Percentiles rank a stretch among this genome's conserved stretches.
Conservation (phyloP, 495 filamentous ascomycete species). For the Xylaria flabelliformis region DNA sequence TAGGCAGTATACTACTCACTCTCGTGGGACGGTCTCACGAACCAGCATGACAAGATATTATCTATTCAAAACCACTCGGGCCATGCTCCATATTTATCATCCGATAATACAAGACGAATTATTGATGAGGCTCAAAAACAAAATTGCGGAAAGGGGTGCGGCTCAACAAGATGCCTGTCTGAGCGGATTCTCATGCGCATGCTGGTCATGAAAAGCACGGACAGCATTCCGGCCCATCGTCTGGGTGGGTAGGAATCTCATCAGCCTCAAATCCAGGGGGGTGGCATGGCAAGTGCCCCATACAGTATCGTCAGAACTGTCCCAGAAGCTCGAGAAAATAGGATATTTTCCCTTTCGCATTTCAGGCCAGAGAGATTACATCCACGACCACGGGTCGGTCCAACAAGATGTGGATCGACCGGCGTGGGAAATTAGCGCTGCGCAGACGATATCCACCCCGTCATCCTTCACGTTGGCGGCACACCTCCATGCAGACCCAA, state of each 20-base stretch:
- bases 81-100: conserved; percentile 16
- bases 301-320: conserved; percentile 27
- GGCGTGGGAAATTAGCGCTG: conserved; percentile 27
- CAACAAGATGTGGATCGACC: conserved; percentile 29
- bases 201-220: conserved; percentile 24
- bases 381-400: conserved; percentile 30
- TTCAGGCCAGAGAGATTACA: conserved; percentile 14
- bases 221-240: conserved; percentile 20
- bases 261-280: conserved; percentile 27
- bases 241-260: conserved; percentile 6
- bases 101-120: background rate
- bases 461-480: conserved; percentile 22
- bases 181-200: conserved; percentile 19
- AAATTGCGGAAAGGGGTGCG: conserved; percentile 16
- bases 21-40: background rate
- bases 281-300: conserved; percentile 14
- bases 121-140: conserved; percentile 20
- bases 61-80: background rate
- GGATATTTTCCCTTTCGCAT: conserved; percentile 15
- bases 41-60: background rate
- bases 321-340: background rate
- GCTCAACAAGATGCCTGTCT: conserved; percentile 24
- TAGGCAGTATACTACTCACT: background rate
- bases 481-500: conserved; percentile 23
- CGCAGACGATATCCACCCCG: conserved; percentile 23